phyloP scores from a whole-genome alignment of 106 monocot genomes.

The Apostasia ramifera region DNA sequence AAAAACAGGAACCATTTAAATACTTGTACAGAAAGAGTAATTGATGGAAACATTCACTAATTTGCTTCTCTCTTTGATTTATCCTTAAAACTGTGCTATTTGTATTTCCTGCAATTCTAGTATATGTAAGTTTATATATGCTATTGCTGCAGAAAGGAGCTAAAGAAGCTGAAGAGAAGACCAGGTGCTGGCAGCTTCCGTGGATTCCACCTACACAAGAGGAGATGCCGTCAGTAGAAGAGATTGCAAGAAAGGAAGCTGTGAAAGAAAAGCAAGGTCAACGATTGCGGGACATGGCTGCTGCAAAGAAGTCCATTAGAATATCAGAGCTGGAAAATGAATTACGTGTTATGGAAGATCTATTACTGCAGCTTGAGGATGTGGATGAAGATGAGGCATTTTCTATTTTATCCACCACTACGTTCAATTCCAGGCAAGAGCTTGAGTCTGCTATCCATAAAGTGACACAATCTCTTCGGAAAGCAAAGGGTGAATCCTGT shows the following conservation, averaged over 20 bases:
- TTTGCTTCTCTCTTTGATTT: too few species aligned
- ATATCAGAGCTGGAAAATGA: constrained; percentile 77
- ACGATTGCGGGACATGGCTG: constrained; percentile 92
- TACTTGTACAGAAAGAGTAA: too few species aligned
- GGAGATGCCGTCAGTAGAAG: constrained; percentile 71
- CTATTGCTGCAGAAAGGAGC: constrained; percentile 44
- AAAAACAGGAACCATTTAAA: too few species aligned
- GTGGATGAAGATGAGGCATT: constrained; percentile 52
- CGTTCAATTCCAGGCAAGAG: constrained; percentile 64
- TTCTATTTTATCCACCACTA: constrained; percentile 38
- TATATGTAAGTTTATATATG: background rate
- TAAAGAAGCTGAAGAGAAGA: constrained; percentile 85
- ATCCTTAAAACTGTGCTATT: too few species aligned
- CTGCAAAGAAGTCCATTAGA: constrained; percentile 47
- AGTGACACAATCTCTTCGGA: constrained; percentile 70
- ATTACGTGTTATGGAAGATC: constrained; percentile 48
- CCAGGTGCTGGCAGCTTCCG: constrained; percentile 82
- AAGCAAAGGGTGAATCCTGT: constrained; percentile 66
- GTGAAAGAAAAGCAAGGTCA: constrained; percentile 83
- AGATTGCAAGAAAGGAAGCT: constrained; percentile 90
- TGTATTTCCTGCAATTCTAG: too few species aligned
- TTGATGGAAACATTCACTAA: too few species aligned
- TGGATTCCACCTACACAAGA: constrained; percentile 85
- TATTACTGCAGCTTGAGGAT: constrained; percentile 64
- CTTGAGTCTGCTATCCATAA: constrained; percentile 54